Conservation (phyloP, 73 alveolate genomes). For the Blepharisma japonicum region DNA sequence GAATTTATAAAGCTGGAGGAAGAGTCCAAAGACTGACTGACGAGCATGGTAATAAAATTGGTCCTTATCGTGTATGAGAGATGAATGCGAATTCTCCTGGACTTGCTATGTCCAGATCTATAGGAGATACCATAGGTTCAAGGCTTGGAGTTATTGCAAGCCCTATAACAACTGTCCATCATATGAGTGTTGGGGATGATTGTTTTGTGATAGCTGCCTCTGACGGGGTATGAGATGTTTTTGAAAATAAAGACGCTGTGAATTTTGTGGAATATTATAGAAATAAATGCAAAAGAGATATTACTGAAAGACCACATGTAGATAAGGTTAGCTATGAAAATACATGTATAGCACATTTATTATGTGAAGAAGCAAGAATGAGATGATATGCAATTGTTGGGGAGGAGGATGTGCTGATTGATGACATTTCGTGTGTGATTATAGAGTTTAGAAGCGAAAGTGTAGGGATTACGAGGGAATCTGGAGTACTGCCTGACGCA, state of each 20-base stretch:
- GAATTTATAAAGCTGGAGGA: conserved; percentile 60
- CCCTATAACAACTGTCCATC: conserved; percentile 27
- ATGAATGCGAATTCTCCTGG: conserved; percentile 57
- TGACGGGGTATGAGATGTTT: conserved; percentile 34
- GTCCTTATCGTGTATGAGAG: conserved; percentile 58
- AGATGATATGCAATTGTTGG: conserved; percentile 25
- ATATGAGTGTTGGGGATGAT: conserved; percentile 4
- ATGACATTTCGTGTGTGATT: conserved; percentile 32
- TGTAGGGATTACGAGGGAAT: too few species aligned
- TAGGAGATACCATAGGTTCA: conserved; percentile 34
- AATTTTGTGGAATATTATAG: conserved; percentile 14
- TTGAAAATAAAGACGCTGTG: conserved; percentile 27
- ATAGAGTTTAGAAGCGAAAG: conserved; percentile 4
- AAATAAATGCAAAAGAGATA: conserved; percentile 1
- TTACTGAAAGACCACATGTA: neutral
- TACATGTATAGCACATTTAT: conserved; percentile 15
- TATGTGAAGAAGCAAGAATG: conserved; percentile 24
- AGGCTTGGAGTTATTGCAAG: conserved; percentile 32
- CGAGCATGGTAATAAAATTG: conserved; percentile 50
- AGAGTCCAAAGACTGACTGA: conserved; percentile 41
- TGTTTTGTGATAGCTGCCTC: conserved; percentile 10
- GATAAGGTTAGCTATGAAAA: neutral
- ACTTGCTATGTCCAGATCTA: conserved; percentile 55
- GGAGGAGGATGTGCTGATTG: conserved; percentile 32
- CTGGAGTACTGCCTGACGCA: too few species aligned